Evolutionary conservation across 1,139 yeast species (phyloP), one percentile per base, ranked within the genome.

Genomic region (Saccharomyces hybrid): DNA sequence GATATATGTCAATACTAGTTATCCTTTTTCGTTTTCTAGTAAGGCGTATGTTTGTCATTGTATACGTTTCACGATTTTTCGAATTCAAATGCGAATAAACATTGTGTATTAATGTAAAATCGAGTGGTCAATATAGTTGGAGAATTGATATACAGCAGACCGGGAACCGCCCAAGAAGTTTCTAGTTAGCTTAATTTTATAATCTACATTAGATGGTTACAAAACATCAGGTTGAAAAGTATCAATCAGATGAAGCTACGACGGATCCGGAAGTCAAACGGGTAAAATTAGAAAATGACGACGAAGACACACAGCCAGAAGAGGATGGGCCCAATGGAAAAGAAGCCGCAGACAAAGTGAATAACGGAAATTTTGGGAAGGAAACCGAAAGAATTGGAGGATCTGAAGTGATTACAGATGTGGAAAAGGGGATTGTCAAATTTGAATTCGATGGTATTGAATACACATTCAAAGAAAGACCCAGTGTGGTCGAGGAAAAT

Each of bases 401-500:
- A 2, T 65, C 66, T 26, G 71, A 62, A 38, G 63, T 61, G 3
- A 62, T 61, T 1, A 72, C 65, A 44, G 73, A 70, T 54, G 74
- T 70, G 54, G 68, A 68, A n/a, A 70, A 80, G 58, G 74, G 85
- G 47, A 79, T 77, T 48, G 78, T 73, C 50, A 73, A 75, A 14
- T 83, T 83, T 64, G 77, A 75, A 53, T 83, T 83, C 65, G 96
- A 89, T 65, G 97, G 96, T 0, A 81, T 81, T n/a, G 78, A 80
- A 55, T 90, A 91, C 69, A 82, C 89, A 28, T 91, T 87, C 72
- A 88, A 86, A 64, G 99, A 93, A 69, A 77, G 97, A 58, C 95
- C 98, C 0, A 90, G 97, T 5, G 98, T 91, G 2, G 77, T 90
- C 23, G 99, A 91, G 68, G 99, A 93, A 66, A 80, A 85, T 58